Conservation (phyloP, 371 early-diverging fungal genomes). For the Aphelidium insulamus region DNA sequence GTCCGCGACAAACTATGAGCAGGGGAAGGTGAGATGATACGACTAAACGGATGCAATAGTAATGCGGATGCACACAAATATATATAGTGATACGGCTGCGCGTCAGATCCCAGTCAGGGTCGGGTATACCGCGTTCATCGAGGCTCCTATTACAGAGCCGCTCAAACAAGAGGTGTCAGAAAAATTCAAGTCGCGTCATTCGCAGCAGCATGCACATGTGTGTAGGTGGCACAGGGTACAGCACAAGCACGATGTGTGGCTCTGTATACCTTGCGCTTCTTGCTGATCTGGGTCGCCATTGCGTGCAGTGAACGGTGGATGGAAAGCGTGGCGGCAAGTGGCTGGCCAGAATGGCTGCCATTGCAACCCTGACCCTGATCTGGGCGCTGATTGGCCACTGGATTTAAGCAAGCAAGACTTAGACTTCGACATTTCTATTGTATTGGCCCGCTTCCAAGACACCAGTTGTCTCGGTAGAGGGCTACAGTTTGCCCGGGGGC, state of each 20-base stretch:
- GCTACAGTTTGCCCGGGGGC: too few relatives aligned
- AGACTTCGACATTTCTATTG: too few relatives aligned
- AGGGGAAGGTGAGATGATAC: background rate
- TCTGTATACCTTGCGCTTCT: background rate
- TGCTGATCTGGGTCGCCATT: slow-evolving; percentile 1
- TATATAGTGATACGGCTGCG: background rate
- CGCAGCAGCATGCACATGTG: background rate
- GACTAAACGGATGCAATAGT: background rate
- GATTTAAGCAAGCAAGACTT: too few relatives aligned
- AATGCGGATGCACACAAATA: background rate
- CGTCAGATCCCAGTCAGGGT: background rate
- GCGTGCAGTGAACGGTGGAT: too few relatives aligned
- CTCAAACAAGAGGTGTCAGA: slow-evolving; percentile 1
- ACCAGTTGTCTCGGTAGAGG: too few relatives aligned
- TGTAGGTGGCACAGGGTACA: background rate
- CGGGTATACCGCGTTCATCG: background rate
- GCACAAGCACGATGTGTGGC: background rate
- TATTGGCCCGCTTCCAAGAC: too few relatives aligned
- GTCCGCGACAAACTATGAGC: slow-evolving; percentile 81
- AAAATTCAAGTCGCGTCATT: background rate
- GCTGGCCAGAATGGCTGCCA: too few relatives aligned
- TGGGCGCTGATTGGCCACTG: too few relatives aligned
- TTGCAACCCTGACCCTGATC: too few relatives aligned
- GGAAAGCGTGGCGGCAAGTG: too few relatives aligned
- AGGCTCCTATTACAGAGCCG: background rate